Base-by-base conservation (phyloP, 2,329 filamentous ascomycete species). In the Aspergillus sergii region DNA sequence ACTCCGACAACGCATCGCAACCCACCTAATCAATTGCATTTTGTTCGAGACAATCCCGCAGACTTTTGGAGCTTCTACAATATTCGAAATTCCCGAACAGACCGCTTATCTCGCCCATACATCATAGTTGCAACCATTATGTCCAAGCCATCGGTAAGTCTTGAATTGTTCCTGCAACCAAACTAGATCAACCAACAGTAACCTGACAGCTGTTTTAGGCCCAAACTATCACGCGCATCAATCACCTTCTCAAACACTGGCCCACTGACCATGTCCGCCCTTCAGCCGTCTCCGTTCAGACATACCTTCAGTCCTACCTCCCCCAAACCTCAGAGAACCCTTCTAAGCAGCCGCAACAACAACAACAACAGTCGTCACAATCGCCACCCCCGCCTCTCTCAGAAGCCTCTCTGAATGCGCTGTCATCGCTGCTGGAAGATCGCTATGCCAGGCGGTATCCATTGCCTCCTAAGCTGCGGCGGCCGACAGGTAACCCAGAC, bases 401-500 rank as follows among this genome's bases (percentile, higher is more conserved):
- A 60, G 69, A 78, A 71, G 64, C 75, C n/a, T 78, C 76, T 26
- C 70, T 87, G 59, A 88, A 88, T 68, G 86, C 85, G 5, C 81
- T 89, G 1, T 87, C 85, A 65, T 82, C 84, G 2, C 76, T 89
- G n/a, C 77, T 89, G 3, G 85, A 88, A 67, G 82, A 89, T 71
- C 77, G 84, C 56, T 88, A 87, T 69, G 78, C 75, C 54, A 84
- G 82, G 43, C 71, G 80, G 69, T 86, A 83, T 64, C 83, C 84
- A 2, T 66, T 85, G 2, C 75, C 83, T 1, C 70, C 78, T 23
- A 75, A 73, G 21, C 69, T 86, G 67, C 79, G 86, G 66, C 76
- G 78, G 62, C 85, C 85, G 1, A 76, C 76, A 4, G 85, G 81
- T 66, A 81, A 82, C 57, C 83, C 84, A 10, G 78, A 78, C 3